Conservation (phyloP, 2,329 filamentous ascomycete species). For the Mycosphaerella arachidis region DNA sequence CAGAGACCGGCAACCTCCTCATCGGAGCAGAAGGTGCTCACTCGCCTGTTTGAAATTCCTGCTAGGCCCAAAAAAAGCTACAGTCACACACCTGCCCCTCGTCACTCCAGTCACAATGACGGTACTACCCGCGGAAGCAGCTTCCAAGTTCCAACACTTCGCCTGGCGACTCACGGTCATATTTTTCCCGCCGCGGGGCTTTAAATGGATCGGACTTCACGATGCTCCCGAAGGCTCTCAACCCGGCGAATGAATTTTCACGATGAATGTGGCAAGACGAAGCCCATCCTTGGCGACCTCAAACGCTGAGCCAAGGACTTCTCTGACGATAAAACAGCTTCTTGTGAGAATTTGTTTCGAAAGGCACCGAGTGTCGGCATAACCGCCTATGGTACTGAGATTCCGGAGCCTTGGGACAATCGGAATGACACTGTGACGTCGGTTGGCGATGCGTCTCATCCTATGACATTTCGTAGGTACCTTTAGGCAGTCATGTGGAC, state of each 20-base stretch:
- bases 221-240: conserved; percentile 9
- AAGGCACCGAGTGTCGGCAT: conserved; percentile 19
- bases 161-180: conserved; percentile 13
- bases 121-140: conserved; percentile 12
- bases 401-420: conserved; percentile 24
- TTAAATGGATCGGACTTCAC: conserved; percentile 21
- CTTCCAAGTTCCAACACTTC: conserved; percentile 10
- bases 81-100: conserved; percentile 10
- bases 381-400: conserved; percentile 24
- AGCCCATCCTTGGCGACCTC: conserved; percentile 12
- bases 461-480: conserved; percentile 35
- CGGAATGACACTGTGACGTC: conserved; percentile 29
- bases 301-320: conserved; percentile 13
- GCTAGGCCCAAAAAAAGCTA: conserved; percentile 8
- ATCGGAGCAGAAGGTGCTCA: conserved; percentile 33
- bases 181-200: conserved; percentile 17
- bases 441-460: conserved; percentile 39
- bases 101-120: conserved; percentile 17
- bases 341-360: conserved; percentile 15
- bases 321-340: conserved; percentile 8
- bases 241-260: conserved; percentile 18
- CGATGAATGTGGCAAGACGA: conserved; percentile 18
- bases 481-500: background rate
- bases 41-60: conserved; percentile 24
- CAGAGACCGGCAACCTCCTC: conserved; percentile 23